These are phyloP conservation scores for Ormosia semicastrata DNA, from an alignment of 306 rosid species.

Conservation along the genomic window DNA sequence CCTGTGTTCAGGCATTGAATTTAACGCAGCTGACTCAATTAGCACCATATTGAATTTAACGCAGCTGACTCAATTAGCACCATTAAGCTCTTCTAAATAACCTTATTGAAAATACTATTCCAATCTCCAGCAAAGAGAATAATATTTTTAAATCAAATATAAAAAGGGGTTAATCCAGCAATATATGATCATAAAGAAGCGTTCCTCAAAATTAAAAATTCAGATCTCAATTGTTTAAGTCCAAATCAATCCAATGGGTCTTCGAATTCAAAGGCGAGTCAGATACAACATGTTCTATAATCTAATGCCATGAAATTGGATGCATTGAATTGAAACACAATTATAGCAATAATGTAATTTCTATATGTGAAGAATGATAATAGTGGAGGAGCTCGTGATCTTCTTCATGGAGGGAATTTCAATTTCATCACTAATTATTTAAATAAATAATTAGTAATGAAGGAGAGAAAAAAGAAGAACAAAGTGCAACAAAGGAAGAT, in stretches of 20 bases:
- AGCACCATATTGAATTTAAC: constrained; percentile 10
- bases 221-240: constrained; percentile 40
- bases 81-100: constrained; percentile 1
- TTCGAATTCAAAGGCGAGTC: not conserved
- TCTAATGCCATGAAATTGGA: not conserved
- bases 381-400: too few species aligned
- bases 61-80: not conserved
- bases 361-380: too few species aligned
- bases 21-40: not conserved
- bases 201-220: not conserved
- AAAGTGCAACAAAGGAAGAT: too few species aligned
- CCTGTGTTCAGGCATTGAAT: not conserved
- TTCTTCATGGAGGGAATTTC: too few species aligned
- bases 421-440: too few species aligned
- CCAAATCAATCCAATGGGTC: constrained; percentile 3
- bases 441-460: too few species aligned
- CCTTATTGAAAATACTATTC: not conserved
- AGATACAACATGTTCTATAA: not conserved
- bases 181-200: not conserved
- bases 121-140: not conserved
- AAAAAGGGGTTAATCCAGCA: not conserved
- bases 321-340: not conserved
- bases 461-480: too few species aligned
- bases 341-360: too few species aligned
- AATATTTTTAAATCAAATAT: not conserved